Evolutionary conservation across 2,329 filamentous ascomycete species (phyloP).

Genomic region (Parasarocladium wereldwijsianum): DNA sequence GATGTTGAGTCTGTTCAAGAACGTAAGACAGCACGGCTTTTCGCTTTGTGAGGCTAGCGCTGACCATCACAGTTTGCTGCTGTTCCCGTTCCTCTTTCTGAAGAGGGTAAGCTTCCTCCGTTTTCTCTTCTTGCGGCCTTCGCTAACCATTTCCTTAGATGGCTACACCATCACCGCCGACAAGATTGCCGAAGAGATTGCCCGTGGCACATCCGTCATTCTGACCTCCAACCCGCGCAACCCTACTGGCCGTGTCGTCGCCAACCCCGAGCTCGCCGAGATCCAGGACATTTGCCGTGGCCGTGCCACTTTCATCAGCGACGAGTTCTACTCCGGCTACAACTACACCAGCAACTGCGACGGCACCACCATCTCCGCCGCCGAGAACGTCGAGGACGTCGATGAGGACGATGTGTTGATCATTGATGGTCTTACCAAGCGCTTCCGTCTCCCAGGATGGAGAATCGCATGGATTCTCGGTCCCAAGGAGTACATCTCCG

Average conservation of each 20-base stretch:
- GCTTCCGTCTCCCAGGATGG: constrained; percentile 92
- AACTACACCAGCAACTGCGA: constrained; percentile 92
- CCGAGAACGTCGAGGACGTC: constrained; percentile 80
- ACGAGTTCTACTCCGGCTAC: constrained; percentile 95
- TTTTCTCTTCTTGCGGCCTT: neutral
- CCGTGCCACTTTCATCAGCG: constrained; percentile 80
- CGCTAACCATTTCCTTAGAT: constrained; percentile 28
- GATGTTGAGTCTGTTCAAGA: constrained; percentile 91
- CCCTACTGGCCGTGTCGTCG: constrained; percentile 78
- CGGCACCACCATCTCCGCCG: constrained; percentile 74
- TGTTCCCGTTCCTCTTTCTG: constrained; percentile 71
- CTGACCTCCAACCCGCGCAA: constrained; percentile 92
- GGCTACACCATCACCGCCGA: constrained; percentile 83
- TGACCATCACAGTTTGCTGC: constrained; percentile 56
- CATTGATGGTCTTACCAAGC: constrained; percentile 91
- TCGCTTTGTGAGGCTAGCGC: too few relatives aligned
- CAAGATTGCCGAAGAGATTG: constrained; percentile 84
- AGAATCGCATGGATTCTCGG: constrained; percentile 93
- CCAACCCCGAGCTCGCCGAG: constrained; percentile 70
- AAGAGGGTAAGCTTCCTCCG: constrained; percentile 27
- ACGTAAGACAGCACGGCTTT: constrained; percentile 39
- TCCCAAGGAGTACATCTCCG: constrained; percentile 86
- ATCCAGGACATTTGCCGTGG: constrained; percentile 91
- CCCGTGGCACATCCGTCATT: constrained; percentile 74
- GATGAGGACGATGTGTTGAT: constrained; percentile 84